Percentiles rank a stretch among this genome's conserved stretches.
Conservation (phyloP, 169 alveolate genomes). For the Plasmodium falciparum region DNA sequence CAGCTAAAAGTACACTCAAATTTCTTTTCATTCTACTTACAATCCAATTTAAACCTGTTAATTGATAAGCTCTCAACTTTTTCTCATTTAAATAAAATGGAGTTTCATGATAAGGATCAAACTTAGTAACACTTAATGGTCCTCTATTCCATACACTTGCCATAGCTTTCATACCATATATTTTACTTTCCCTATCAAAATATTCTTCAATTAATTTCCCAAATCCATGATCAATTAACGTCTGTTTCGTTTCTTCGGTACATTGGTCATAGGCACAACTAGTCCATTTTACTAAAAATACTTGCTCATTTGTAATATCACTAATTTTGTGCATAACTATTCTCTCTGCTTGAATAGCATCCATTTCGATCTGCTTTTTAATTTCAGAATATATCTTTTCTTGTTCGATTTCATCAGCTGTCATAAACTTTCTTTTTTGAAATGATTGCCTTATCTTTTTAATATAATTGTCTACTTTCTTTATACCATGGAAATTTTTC, state of each 20-base stretch:
- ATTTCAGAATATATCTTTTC: slow-evolving; percentile 89
- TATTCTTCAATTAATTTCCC: slow-evolving; percentile 84
- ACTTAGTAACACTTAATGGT: slow-evolving; percentile 87
- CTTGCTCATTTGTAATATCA: slow-evolving; percentile 73
- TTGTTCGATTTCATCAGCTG: slow-evolving; percentile 93
- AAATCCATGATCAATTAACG: slow-evolving; percentile 88
- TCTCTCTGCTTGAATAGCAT: slow-evolving; percentile 91
- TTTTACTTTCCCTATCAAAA: slow-evolving; percentile 87
- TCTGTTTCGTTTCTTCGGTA: slow-evolving; percentile 91
- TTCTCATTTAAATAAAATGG: slow-evolving; percentile 87
- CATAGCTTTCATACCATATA: slow-evolving; percentile 81
- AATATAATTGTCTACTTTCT: slow-evolving; percentile 90
- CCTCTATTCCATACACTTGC: slow-evolving; percentile 88
- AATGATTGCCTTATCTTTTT: slow-evolving; percentile 85
- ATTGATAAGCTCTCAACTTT: slow-evolving; percentile 94
- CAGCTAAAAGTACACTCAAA: slow-evolving; percentile 94
- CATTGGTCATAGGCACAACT: slow-evolving; percentile 94
- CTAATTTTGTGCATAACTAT: slow-evolving; percentile 83
- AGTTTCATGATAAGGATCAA: slow-evolving; percentile 92
- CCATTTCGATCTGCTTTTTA: slow-evolving; percentile 92
- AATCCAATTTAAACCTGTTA: slow-evolving; percentile 97
- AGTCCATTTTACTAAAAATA: slow-evolving; percentile 91
- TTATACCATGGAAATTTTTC: slow-evolving; percentile 85
- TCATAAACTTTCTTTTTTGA: slow-evolving; percentile 87
- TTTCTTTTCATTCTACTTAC: slow-evolving; percentile 95